Conservation (phyloP, 176 grass and related monocot genomes). For the Miscanthus lutarioriparius region DNA sequence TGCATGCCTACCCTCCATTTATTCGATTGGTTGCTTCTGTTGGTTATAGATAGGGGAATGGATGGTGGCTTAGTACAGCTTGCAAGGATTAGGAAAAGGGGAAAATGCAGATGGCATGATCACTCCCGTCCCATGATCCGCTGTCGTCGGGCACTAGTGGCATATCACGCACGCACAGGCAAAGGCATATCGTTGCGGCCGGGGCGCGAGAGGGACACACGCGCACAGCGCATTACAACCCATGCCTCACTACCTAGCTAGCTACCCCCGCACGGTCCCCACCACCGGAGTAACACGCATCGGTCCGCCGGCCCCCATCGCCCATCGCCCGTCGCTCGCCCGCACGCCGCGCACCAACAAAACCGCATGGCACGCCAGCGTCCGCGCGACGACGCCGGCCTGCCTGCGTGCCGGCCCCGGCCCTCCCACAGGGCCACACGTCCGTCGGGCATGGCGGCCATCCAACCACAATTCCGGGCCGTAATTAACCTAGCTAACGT, state of each 20-base stretch:
- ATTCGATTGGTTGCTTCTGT: too few species aligned
- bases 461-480: too few species aligned
- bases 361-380: neutral
- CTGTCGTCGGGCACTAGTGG: conserved; percentile 26
- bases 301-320: neutral
- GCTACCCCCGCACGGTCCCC: too few species aligned
- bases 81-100: neutral
- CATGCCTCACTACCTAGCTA: conserved; percentile 19
- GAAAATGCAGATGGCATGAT: conserved; percentile 10
- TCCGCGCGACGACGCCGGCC: neutral
- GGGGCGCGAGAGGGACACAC: neutral
- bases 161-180: neutral
- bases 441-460: too few species aligned
- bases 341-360: neutral
- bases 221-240: conserved; percentile 31
- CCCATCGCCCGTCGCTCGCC: neutral
- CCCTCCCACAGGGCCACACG: too few species aligned
- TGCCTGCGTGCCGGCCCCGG: too few species aligned
- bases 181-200: neutral
- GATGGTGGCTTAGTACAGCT: too few species aligned
- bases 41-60: too few species aligned
- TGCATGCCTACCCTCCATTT: too few species aligned
- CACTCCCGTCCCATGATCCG: conserved; percentile 28
- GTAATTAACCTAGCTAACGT: neutral
- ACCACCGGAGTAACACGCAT: neutral